phyloP scores from a whole-genome alignment of 352 stramenopile species.

The Phytophthora boehmeriae region DNA sequence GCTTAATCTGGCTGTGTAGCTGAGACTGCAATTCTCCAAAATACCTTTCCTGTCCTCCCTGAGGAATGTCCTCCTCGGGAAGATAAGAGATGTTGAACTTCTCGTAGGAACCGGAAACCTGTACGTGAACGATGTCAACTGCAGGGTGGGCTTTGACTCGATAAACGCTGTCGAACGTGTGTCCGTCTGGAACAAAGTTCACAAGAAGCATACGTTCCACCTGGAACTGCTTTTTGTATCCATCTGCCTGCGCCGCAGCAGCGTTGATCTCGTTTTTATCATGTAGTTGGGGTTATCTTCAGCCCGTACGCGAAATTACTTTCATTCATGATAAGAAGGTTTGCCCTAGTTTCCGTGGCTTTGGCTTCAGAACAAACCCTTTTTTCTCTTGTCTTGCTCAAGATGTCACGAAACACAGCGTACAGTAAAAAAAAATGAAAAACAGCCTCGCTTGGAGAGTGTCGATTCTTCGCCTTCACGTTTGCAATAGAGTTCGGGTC shows the following conservation, averaged over 20 bases:
- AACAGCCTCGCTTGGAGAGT: background rate
- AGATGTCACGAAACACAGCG: no score
- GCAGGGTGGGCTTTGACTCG: background rate
- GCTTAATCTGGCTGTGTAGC: no score
- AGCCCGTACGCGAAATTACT: conserved; percentile 4
- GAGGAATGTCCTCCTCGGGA: no score
- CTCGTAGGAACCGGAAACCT: background rate
- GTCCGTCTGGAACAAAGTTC: conserved; percentile 13
- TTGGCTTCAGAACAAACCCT: background rate
- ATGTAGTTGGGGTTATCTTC: conserved; percentile 2
- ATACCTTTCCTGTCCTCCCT: no score
- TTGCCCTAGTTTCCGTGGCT: background rate
- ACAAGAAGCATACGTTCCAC: conserved; percentile 9
- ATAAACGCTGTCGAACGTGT: conserved; percentile 8
- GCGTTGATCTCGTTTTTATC: conserved; percentile 5
- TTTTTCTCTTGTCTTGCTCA: background rate
- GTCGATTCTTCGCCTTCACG: background rate
- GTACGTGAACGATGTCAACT: conserved; percentile 4
- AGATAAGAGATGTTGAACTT: conserved; percentile 8
- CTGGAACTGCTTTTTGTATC: conserved; percentile 1
- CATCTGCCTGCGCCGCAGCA: conserved; percentile 1
- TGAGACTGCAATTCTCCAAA: no score
- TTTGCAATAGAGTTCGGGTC: background rate
- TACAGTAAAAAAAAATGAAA: no score
- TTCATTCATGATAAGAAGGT: background rate